Conservation (phyloP, 164 flowering plant genomes). For the Amborella trichopoda region DNA sequence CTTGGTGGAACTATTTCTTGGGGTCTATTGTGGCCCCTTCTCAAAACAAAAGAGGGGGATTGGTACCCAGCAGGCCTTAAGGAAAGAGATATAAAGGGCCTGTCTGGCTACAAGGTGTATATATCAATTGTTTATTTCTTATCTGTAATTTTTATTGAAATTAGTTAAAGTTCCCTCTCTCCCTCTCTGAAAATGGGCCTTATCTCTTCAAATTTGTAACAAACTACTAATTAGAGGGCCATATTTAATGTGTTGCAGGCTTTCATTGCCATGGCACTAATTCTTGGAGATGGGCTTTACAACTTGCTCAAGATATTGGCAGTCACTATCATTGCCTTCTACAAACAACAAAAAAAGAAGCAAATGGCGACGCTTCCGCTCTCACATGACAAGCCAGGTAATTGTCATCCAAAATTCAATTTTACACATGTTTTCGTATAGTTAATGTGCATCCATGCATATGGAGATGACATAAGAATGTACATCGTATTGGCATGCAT, state of each 20-base stretch:
- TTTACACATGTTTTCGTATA: too few relatives aligned
- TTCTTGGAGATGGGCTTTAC: slow-evolving; percentile 35
- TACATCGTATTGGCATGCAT: too few relatives aligned
- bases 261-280: slow-evolving; percentile 29
- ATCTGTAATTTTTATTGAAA: neutral
- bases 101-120: slow-evolving; percentile 40
- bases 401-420: too few relatives aligned
- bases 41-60: slow-evolving; percentile 21
- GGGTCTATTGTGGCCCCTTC: slow-evolving; percentile 57
- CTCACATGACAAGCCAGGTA: slow-evolving; percentile 2
- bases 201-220: too few relatives aligned
- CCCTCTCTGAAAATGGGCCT: too few relatives aligned
- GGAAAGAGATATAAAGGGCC: slow-evolving; percentile 22
- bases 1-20: slow-evolving; percentile 35
- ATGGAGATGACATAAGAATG: too few relatives aligned
- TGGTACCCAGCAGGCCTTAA: slow-evolving; percentile 25
- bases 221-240: too few relatives aligned
- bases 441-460: too few relatives aligned
- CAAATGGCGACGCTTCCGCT: slow-evolving; percentile 6
- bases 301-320: slow-evolving; percentile 19
- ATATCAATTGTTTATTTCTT: neutral
- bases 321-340: slow-evolving; percentile 11
- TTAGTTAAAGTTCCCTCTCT: too few relatives aligned
- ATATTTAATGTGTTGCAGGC: slow-evolving; percentile 17
- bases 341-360: slow-evolving; percentile 10